Percentiles rank a stretch among this genome's conserved stretches.
Conservation (phyloP, 495 filamentous ascomycete genomes). For the Cenococcum geophilum region DNA sequence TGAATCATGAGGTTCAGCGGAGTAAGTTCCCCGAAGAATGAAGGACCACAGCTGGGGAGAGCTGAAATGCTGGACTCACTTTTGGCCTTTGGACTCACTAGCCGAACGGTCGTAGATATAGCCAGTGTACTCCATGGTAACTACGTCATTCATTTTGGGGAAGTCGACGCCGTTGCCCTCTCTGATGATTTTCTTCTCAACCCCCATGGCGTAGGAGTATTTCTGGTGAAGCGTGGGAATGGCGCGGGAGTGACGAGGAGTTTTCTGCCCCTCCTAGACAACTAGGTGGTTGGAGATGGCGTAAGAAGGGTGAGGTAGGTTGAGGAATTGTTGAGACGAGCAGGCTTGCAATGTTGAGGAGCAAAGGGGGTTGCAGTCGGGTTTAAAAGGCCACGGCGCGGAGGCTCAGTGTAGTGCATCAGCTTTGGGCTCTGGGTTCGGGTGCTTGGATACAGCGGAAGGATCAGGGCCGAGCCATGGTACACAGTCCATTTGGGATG, state of each 20-base stretch:
- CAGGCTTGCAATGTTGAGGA: too few species aligned
- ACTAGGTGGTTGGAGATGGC: too few species aligned
- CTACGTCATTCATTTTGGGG: slow-evolving; percentile 27
- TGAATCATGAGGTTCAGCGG: slow-evolving; percentile 5
- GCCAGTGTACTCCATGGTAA: slow-evolving; percentile 31
- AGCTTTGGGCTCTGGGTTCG: neutral
- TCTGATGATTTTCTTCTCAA: slow-evolving; percentile 22
- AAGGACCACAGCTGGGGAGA: neutral
- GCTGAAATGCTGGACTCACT: neutral
- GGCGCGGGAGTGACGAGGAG: neutral
- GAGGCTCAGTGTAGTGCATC: neutral
- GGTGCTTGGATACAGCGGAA: neutral
- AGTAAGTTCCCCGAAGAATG: neutral
- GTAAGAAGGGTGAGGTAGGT: too few species aligned
- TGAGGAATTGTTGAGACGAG: too few species aligned
- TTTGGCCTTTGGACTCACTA: slow-evolving; percentile 10
- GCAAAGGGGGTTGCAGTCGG: neutral
- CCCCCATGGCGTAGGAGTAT: slow-evolving; percentile 22
- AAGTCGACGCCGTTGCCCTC: slow-evolving; percentile 25
- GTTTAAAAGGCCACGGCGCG: neutral
- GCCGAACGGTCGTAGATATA: slow-evolving; percentile 25
- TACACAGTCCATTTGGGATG: neutral
- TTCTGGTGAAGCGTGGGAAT: neutral
- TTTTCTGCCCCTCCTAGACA: too few species aligned
- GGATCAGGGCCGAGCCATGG: neutral